phyloP scores from a whole-genome alignment of 1,284 basidiomycete genomes.

The Tausonia pullulans region DNA sequence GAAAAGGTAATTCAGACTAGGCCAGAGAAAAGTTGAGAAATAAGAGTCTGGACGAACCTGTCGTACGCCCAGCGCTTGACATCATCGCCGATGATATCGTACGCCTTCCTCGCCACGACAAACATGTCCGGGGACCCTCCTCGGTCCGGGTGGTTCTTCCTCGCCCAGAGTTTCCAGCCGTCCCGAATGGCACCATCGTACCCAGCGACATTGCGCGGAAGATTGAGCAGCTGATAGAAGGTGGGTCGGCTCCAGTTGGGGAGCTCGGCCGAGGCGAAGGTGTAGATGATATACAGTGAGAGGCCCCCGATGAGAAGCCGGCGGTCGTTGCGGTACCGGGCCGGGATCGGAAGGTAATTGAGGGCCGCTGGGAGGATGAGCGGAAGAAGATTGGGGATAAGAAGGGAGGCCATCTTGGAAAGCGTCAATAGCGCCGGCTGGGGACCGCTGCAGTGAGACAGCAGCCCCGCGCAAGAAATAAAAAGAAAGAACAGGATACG shows the following conservation, averaged over 20 bases:
- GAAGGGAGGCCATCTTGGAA: neutral
- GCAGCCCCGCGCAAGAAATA: too few relatives aligned
- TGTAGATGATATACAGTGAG: slow-evolving; percentile 34
- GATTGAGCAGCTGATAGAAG: slow-evolving; percentile 20
- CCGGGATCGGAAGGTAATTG: slow-evolving; percentile 6
- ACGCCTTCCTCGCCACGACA: slow-evolving; percentile 17
- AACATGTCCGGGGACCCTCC: slow-evolving; percentile 17
- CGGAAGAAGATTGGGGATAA: slow-evolving; percentile 4
- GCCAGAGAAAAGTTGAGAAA: neutral
- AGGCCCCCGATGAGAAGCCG: slow-evolving; percentile 33
- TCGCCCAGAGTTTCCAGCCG: slow-evolving; percentile 20
- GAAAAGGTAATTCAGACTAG: neutral
- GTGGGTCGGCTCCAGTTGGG: slow-evolving; percentile 23
- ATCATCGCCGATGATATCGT: slow-evolving; percentile 20
- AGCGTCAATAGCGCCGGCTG: neutral
- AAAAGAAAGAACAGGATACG: too few relatives aligned
- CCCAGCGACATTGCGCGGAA: slow-evolving; percentile 13
- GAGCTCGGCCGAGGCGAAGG: slow-evolving; percentile 20
- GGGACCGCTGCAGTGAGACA: neutral
- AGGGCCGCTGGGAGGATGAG: slow-evolving; percentile 10
- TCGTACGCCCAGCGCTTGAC: slow-evolving; percentile 23
- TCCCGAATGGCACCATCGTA: slow-evolving; percentile 16
- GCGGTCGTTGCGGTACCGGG: slow-evolving; percentile 22
- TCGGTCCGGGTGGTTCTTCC: slow-evolving; percentile 23
- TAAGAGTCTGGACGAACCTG: neutral